Evolutionary conservation across 2,329 filamentous ascomycete genomes (phyloP).

Genomic region (Sporothrix protearum): DNA sequence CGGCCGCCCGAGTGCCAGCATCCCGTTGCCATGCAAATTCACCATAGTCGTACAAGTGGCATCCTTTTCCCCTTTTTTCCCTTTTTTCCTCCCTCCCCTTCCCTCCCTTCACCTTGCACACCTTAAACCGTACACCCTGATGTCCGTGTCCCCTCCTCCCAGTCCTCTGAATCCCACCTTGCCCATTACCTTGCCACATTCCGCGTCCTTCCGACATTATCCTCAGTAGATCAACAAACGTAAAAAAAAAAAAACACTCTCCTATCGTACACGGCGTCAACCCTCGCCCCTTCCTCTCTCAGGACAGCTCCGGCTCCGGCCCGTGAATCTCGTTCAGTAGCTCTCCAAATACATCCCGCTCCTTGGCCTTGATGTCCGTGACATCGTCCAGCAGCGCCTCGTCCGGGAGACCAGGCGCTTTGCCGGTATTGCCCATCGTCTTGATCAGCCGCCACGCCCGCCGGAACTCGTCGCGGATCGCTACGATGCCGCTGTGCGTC

Average conservation of each 20-base stretch:
- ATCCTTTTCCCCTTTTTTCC: neutral
- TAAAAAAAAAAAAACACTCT: neutral
- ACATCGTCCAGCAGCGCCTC: slow-evolving; percentile 56
- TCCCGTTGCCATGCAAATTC: neutral
- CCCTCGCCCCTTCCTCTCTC: neutral
- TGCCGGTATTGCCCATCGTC: slow-evolving; percentile 41
- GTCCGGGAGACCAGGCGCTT: slow-evolving; percentile 28
- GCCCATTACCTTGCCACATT: neutral
- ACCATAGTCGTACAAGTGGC: neutral
- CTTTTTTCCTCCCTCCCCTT: neutral
- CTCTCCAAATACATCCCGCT: slow-evolving; percentile 37
- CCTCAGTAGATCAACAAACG: neutral
- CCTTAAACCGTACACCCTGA: too few relatives aligned
- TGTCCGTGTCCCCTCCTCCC: neutral
- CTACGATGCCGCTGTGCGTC: slow-evolving; percentile 74
- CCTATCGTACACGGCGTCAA: neutral
- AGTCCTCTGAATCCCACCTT: neutral
- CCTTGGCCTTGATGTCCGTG: slow-evolving; percentile 34
- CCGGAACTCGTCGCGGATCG: slow-evolving; percentile 80
- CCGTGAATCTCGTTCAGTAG: slow-evolving; percentile 44
- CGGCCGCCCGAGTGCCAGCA: slow-evolving; percentile 6
- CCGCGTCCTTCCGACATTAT: neutral
- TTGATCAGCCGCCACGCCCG: slow-evolving; percentile 71
- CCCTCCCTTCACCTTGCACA: too few relatives aligned
- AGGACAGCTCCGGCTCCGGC: slow-evolving; percentile 17